Evolutionary conservation across 2,329 filamentous ascomycete genomes (phyloP).

Genomic region (Calonectria fujianensis): DNA sequence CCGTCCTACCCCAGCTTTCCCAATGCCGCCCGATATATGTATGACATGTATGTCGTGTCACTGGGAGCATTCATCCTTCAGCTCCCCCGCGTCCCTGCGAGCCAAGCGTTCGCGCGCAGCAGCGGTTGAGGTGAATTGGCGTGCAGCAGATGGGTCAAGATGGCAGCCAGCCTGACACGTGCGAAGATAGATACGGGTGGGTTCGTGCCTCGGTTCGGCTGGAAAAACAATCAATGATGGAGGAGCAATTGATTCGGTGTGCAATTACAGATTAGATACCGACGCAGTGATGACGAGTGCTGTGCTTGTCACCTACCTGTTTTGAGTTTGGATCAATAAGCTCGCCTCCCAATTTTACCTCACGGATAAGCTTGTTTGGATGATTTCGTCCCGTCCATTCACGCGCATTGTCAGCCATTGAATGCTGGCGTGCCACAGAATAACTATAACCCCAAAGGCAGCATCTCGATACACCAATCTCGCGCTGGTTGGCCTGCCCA

Average conservation of each 20-base stretch:
- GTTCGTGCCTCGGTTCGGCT: constrained; percentile 9
- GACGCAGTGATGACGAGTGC: background rate
- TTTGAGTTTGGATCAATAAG: constrained; percentile 16
- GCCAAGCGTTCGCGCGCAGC: background rate
- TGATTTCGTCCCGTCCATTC: background rate
- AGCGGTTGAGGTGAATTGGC: background rate
- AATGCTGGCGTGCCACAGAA: background rate
- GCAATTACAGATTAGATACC: constrained; percentile 18
- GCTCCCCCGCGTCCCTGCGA: constrained; percentile 8
- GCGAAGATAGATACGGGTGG: constrained; percentile 15
- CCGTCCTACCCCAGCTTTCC: constrained; percentile 32
- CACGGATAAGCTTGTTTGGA: constrained; percentile 25
- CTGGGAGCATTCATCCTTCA: background rate
- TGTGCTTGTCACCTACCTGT: constrained; percentile 13
- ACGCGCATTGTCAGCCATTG: background rate
- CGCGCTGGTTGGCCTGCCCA: background rate
- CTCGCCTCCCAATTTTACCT: constrained; percentile 13
- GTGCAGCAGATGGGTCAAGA: background rate
- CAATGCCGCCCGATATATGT: constrained; percentile 10
- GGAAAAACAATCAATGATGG: background rate
- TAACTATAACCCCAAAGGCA: background rate
- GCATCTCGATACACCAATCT: background rate
- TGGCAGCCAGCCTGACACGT: background rate
- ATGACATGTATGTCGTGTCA: background rate
- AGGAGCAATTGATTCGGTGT: background rate